Evolutionary conservation across 352 stramenopile genomes (phyloP).

Genomic region (Phytopythium boreale): DNA sequence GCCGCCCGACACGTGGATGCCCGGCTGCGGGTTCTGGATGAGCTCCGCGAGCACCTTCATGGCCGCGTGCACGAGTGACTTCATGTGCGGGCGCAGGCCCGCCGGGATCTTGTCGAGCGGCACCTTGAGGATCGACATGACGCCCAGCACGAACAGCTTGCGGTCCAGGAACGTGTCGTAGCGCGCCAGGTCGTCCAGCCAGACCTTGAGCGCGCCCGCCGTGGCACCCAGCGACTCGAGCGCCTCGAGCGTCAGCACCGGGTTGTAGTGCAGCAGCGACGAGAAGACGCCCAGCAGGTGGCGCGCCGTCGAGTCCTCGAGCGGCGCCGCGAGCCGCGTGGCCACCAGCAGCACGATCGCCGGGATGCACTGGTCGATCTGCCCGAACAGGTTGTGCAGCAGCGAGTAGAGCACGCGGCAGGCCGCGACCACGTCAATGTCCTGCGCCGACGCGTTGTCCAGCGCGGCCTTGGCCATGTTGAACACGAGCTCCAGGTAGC

Average conservation of each 20-base stretch:
- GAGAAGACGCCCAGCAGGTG: constrained; percentile 90
- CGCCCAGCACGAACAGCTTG: constrained; percentile 92
- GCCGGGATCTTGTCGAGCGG: constrained; percentile 77
- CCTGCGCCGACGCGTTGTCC: constrained; percentile 53
- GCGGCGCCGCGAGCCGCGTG: constrained; percentile 49
- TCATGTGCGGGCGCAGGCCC: constrained; percentile 84
- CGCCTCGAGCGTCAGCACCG: constrained; percentile 82
- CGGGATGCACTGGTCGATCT: constrained; percentile 75
- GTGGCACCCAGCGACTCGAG: constrained; percentile 88
- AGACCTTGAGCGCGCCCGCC: constrained; percentile 90
- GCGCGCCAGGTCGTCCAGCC: constrained; percentile 84
- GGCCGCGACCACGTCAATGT: constrained; percentile 70
- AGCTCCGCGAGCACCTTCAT: constrained; percentile 84
- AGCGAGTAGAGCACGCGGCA: constrained; percentile 78
- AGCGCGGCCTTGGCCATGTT: constrained; percentile 78
- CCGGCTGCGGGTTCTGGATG: constrained; percentile 54
- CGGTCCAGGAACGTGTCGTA: constrained; percentile 85
- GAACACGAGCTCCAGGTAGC: constrained; percentile 79
- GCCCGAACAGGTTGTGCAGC: constrained; percentile 81
- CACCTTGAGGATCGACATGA: constrained; percentile 90
- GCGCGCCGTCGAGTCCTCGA: constrained; percentile 67
- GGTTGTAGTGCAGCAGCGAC: constrained; percentile 94
- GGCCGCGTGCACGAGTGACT: constrained; percentile 80
- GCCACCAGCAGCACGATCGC: constrained; percentile 71
- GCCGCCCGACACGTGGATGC: constrained; percentile 44